Conservation (phyloP, 2,329 filamentous ascomycete species). For the Calonectria multiphialidica region DNA sequence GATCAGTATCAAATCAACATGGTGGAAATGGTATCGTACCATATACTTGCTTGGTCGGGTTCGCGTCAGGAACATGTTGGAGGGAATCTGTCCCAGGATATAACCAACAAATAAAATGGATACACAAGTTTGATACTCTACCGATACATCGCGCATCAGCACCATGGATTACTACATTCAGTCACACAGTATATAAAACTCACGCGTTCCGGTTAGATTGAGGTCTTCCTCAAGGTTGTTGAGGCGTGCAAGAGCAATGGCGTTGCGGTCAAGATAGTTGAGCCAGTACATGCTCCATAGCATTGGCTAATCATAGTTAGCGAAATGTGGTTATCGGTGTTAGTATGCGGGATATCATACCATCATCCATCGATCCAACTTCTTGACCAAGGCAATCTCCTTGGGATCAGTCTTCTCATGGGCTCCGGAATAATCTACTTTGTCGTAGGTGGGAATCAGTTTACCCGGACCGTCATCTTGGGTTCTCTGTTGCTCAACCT, state of each 20-base stretch:
- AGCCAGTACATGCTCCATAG: conserved; percentile 57
- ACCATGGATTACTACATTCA: too few species aligned
- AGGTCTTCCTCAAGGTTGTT: conserved; percentile 47
- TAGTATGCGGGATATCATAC: conserved; percentile 4
- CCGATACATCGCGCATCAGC: background rate
- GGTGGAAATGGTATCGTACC: conserved; percentile 33
- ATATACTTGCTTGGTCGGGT: conserved; percentile 57
- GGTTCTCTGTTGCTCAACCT: conserved; percentile 33
- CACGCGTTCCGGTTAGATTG: conserved; percentile 35
- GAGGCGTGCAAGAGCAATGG: conserved; percentile 57
- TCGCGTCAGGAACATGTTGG: conserved; percentile 59
- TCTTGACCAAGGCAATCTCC: conserved; percentile 41
- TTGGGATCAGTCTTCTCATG: conserved; percentile 43
- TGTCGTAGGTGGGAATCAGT: conserved; percentile 31
- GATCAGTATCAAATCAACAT: background rate
- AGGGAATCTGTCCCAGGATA: conserved; percentile 56
- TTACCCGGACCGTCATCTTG: conserved; percentile 36
- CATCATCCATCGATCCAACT: conserved; percentile 43
- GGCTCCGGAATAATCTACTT: conserved; percentile 42
- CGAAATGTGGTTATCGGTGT: background rate
- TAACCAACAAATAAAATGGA: conserved; percentile 57
- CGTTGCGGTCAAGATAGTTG: conserved; percentile 60
- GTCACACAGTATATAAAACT: background rate
- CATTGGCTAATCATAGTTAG: conserved; percentile 43
- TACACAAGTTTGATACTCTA: conserved; percentile 48